Percentiles rank a stretch among this genome's conserved stretches.
Conservation (phyloP, 148 eudicot species). For the Dysphania ambrosioides region DNA sequence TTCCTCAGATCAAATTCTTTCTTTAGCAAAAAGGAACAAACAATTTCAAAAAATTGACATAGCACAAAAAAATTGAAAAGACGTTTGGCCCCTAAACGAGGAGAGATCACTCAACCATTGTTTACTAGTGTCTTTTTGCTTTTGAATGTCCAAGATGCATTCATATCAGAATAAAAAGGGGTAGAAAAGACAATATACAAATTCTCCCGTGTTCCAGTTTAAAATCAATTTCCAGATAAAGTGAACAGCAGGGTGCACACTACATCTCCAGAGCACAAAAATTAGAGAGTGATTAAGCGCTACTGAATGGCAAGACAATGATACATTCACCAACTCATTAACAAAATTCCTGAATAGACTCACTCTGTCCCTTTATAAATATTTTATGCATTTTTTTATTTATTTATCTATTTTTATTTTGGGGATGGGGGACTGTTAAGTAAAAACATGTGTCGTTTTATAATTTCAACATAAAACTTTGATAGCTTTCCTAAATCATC, state of each 20-base stretch:
- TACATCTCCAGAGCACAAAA: not conserved
- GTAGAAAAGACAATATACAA: not conserved
- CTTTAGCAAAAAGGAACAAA: not conserved
- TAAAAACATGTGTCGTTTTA: too few species aligned
- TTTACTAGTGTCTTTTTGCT: not conserved
- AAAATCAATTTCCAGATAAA: not conserved
- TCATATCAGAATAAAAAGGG: not conserved
- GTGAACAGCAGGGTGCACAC: not conserved
- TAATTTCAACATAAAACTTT: not conserved
- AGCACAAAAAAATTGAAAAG: not conserved
- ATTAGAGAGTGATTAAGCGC: not conserved
- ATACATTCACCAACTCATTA: not conserved
- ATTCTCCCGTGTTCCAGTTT: not conserved
- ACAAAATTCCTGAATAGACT: not conserved
- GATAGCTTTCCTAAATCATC: not conserved
- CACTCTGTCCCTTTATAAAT: too few species aligned
- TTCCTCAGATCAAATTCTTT: not conserved
- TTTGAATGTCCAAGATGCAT: not conserved
- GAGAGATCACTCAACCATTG: not conserved
- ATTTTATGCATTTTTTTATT: too few species aligned
- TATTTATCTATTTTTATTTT: too few species aligned
- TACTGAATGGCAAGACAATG: not conserved
- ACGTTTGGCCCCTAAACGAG: not conserved
- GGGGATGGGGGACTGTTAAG: too few species aligned
- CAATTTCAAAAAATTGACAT: not conserved